Evolutionary conservation across 192 early-diverging fungal species (phyloP).

Genomic region (Linnemannia hyalina): DNA sequence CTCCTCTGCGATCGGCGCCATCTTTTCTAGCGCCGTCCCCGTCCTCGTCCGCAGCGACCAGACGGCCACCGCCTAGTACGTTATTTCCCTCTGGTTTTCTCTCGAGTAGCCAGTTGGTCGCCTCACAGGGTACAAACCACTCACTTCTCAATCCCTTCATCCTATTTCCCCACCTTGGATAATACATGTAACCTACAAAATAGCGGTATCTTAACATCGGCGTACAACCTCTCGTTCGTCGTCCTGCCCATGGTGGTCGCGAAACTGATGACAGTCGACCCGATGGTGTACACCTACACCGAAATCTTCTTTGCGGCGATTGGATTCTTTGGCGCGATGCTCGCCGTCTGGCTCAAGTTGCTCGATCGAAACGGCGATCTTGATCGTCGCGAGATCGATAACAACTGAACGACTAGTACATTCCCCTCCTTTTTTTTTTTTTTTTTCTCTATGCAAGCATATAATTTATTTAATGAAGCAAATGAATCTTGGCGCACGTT

Average conservation of each 20-base stretch:
- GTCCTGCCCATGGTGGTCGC: conserved; percentile 71
- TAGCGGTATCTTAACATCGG: conserved; percentile 64
- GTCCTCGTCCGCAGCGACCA: conserved; percentile 57
- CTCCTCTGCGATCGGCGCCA: conserved; percentile 61
- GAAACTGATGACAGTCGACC: conserved; percentile 56
- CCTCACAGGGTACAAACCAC: neutral
- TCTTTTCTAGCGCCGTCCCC: conserved; percentile 67
- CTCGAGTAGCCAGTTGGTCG: neutral
- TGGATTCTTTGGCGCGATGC: conserved; percentile 14
- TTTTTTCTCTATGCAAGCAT: too few species aligned
- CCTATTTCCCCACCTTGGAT: too few species aligned
- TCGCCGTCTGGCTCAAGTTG: conserved; percentile 30
- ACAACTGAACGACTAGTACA: neutral
- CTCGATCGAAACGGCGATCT: conserved; percentile 21
- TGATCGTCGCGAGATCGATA: conserved; percentile 26
- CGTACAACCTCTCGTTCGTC: conserved; percentile 62
- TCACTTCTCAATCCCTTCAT: neutral
- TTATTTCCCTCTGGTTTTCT: neutral
- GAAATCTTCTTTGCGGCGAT: conserved; percentile 30
- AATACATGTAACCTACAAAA: too few species aligned
- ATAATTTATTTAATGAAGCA: too few species aligned
- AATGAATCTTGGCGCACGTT: too few species aligned
- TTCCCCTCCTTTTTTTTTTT: too few species aligned
- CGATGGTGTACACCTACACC: conserved; percentile 25
- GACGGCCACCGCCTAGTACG: conserved; percentile 60